Percentiles rank a stretch among this genome's conserved stretches.
Conservation (phyloP, 495 filamentous ascomycete species). For the Cenococcum geophilum region DNA sequence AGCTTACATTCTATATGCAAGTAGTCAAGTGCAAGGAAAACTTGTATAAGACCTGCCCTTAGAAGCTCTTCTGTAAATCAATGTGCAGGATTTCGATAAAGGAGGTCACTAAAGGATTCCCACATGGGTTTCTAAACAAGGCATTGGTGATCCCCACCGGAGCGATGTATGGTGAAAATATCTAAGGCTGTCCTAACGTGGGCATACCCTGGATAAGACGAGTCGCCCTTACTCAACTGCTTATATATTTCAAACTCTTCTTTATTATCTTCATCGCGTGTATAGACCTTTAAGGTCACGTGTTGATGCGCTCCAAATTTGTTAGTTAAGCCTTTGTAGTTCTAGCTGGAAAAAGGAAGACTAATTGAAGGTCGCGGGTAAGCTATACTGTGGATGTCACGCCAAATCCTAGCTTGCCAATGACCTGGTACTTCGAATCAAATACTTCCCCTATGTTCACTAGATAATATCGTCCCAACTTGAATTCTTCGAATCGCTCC, state of each 20-base stretch:
- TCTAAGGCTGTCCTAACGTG: slow-evolving; percentile 7
- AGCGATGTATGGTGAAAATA: slow-evolving; percentile 3
- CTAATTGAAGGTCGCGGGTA: slow-evolving; percentile 47
- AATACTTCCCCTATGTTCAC: slow-evolving; percentile 42
- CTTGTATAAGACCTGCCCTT: not conserved
- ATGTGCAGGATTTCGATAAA: slow-evolving; percentile 10
- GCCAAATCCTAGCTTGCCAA: slow-evolving; percentile 46
- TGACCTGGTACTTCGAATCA: slow-evolving; percentile 38
- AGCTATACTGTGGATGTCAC: slow-evolving; percentile 47
- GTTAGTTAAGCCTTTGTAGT: slow-evolving; percentile 4
- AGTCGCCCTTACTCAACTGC: slow-evolving; percentile 5
- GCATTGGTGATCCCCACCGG: slow-evolving; percentile 4
- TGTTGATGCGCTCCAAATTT: slow-evolving; percentile 7
- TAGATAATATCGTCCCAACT: slow-evolving; percentile 36
- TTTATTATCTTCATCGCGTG: slow-evolving; percentile 2
- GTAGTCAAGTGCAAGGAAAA: slow-evolving; percentile 9
- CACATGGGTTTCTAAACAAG: slow-evolving; percentile 11
- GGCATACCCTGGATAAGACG: not conserved
- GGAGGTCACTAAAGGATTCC: slow-evolving; percentile 9
- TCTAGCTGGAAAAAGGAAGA: slow-evolving; percentile 9
- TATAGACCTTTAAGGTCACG: slow-evolving; percentile 4
- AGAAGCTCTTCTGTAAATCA: slow-evolving; percentile 5
- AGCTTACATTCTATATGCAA: slow-evolving; percentile 25
- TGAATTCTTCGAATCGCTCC: slow-evolving; percentile 5
- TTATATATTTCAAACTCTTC: slow-evolving; percentile 9